Evolutionary conservation across 352 stramenopile genomes (phyloP).

Genomic region (Aphanomyces invadans): DNA sequence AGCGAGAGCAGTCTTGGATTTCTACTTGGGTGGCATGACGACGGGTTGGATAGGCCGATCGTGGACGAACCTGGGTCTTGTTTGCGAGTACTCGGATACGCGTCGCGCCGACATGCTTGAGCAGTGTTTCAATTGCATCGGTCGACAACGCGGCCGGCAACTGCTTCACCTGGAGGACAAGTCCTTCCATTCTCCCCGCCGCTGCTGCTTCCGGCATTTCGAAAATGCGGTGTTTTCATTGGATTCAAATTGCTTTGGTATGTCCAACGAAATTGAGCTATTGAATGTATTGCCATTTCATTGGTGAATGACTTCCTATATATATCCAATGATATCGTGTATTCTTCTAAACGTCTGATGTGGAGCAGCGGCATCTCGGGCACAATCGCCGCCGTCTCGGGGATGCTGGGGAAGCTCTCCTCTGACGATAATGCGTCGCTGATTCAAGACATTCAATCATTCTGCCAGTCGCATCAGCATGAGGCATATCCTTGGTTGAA

Average conservation of each 20-base stretch:
- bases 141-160: slow-evolving; percentile 47
- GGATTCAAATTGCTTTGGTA: not conserved
- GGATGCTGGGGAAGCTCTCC: slow-evolving; percentile 24
- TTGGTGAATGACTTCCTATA: not conserved
- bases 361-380: slow-evolving; percentile 22
- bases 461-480: not conserved
- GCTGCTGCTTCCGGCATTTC: not conserved
- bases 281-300: not conserved
- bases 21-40: slow-evolving; percentile 30
- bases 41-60: slow-evolving; percentile 30
- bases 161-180: slow-evolving; percentile 34
- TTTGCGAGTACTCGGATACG: slow-evolving; percentile 29
- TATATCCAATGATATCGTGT: not conserved
- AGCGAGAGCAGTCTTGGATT: slow-evolving; percentile 29
- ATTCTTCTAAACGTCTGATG: slow-evolving; percentile 15
- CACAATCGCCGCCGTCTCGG: slow-evolving; percentile 18
- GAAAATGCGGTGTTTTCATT: not conserved
- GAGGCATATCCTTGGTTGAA: not conserved
- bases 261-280: slow-evolving; percentile 8
- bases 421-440: slow-evolving; percentile 10
- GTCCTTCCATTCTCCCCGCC: not conserved
- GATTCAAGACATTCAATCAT: not conserved
- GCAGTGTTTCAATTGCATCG: slow-evolving; percentile 46
- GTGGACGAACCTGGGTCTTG: slow-evolving; percentile 29
- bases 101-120: slow-evolving; percentile 50